These are phyloP conservation scores for Cinnamomum micranthum DNA, from an alignment of 164 flowering plant genomes.

Conservation along the genomic window DNA sequence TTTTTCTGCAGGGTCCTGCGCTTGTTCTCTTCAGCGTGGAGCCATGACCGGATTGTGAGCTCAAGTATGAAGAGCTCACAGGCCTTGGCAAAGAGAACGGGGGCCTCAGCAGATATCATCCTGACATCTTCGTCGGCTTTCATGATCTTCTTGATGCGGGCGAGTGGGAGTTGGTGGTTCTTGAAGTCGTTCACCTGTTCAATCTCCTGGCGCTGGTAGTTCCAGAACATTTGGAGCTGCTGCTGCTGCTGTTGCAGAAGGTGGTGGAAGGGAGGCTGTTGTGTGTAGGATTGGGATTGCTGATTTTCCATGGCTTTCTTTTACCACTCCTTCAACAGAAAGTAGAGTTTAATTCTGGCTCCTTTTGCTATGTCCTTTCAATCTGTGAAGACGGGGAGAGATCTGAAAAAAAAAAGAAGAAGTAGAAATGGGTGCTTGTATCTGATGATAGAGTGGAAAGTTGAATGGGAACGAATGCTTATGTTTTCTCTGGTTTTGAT, in stretches of 20 bases:
- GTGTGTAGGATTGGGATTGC: constrained; percentile 20
- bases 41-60: constrained; percentile 86
- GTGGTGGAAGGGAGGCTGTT: constrained; percentile 37
- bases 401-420: no score
- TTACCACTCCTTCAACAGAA: background rate
- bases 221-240: constrained; percentile 91
- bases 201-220: constrained; percentile 76
- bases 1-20: constrained; percentile 92
- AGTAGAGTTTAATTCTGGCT: no score
- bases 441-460: background rate
- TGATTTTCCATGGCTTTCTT: constrained; percentile 18
- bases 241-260: constrained; percentile 91
- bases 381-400: no score
- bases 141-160: constrained; percentile 97
- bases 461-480: constrained; percentile 13
- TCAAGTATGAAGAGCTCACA: constrained; percentile 95
- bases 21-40: constrained; percentile 98
- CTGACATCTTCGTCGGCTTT: constrained; percentile 97
- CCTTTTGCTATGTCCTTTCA: no score
- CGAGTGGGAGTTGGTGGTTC: constrained; percentile 91
- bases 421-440: constrained; percentile 2
- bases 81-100: constrained; percentile 83
- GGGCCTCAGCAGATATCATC: constrained; percentile 95
- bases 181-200: constrained; percentile 77
- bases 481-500: background rate